Base-by-base conservation (phyloP, 495 filamentous ascomycete species). In the Paragyromitra xinjiangensis region DNA sequence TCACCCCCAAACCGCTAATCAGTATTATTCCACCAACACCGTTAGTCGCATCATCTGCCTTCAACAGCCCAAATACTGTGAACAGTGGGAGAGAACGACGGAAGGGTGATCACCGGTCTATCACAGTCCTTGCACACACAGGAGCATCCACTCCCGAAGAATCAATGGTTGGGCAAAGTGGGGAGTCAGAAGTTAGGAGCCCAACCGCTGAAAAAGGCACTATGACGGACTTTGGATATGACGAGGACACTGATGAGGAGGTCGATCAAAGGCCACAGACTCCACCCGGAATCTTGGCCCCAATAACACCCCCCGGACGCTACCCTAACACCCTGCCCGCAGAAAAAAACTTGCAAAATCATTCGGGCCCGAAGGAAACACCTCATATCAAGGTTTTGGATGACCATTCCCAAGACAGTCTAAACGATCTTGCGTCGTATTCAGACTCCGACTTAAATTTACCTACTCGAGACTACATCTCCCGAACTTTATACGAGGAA, bases 101-200 rank as follows among this genome's bases (percentile, higher is more conserved):
- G 11, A 26, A 19, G 51, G 22, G 6, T 14, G 53, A 12, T 1
- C 63, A 62, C 26, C 1, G 34, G 29, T 64, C 66, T 22, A 79
- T 50, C 44, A 79, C 71, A 29, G 74, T 81, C 9, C 11, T 81
- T 37, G 80, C 66, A n/a, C 80, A 81, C 44, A 80, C 78, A 37
- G 78, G 80, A 5, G 69, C 78, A 16, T 73, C 73, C 4, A 80
- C 78, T 19, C 73, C 80, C 0, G 71, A 80, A 42, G 78, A 80
- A 42, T 66, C 69, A 61, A 37, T 16, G 9, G 39, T 73, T 48
- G 24, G 42, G 11, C 50, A 73, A 42, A 14, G 34, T 12, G 34
- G 8, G 3, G 34, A 59, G 22, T 22, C 19, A 6, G 59, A 26
- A 12, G 8, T 51, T 7, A 37, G 50, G 37, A 77, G 61, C 1